phyloP scores from a whole-genome alignment of 1,284 basidiomycete species.

The Ganoderma meredithae region DNA sequence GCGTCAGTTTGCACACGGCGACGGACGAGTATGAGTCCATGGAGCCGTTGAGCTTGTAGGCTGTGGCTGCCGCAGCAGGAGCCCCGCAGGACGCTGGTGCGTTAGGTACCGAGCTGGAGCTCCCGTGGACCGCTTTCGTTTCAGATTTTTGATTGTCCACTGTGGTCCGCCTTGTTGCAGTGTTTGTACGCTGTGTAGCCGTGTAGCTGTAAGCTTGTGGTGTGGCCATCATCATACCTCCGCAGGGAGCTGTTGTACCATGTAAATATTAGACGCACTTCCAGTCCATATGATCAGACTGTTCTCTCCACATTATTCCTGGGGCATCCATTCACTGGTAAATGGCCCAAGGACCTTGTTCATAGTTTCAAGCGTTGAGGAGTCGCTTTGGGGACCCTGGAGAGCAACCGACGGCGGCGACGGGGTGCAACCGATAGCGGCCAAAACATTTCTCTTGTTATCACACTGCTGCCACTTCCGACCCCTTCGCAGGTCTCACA shows the following conservation, averaged over 20 bases:
- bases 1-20: conserved; percentile 20
- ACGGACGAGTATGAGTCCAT: conserved; percentile 14
- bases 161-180: not conserved
- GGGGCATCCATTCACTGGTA: too few species aligned
- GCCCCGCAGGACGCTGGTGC: not conserved
- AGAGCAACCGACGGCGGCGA: too few species aligned
- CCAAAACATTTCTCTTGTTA: too few species aligned
- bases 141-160: not conserved
- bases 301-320: too few species aligned
- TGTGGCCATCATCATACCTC: not conserved
- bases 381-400: too few species aligned
- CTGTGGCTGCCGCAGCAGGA: too few species aligned
- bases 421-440: too few species aligned
- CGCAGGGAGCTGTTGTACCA: not conserved
- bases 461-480: too few species aligned
- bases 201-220: not conserved
- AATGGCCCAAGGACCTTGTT: too few species aligned
- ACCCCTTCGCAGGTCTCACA: too few species aligned
- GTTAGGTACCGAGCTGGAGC: not conserved
- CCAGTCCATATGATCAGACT: not conserved
- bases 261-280: not conserved
- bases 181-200: not conserved
- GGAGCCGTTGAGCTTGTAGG: conserved; percentile 8
- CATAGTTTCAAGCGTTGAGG: too few species aligned
- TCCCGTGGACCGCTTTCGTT: too few species aligned